A percentile compares a stretch with the other conserved stretches of the same genome.
Evolutionary conservation across 2,329 filamentous ascomycete species (phyloP).

Genomic region (Blumeriella jaapii): DNA sequence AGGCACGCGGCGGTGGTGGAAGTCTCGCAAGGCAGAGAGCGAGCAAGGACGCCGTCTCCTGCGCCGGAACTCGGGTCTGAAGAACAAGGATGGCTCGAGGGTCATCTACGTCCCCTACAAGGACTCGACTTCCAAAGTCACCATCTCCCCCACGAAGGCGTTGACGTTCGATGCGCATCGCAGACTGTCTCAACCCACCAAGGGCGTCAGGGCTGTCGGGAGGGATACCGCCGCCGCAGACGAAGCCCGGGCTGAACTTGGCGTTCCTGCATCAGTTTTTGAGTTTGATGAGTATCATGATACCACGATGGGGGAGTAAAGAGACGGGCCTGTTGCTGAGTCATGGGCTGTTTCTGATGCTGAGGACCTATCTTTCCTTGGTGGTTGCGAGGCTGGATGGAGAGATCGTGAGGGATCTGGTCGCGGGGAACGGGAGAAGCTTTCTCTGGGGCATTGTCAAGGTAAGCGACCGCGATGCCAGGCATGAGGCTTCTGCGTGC

Average conservation of each 20-base stretch:
- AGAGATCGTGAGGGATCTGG: conserved; percentile 89
- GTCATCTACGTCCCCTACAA: conserved; percentile 94
- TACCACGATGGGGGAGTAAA: conserved; percentile 90
- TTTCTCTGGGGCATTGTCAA: conserved; percentile 86
- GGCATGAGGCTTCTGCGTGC: neutral
- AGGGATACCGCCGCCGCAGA: conserved; percentile 72
- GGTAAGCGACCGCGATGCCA: conserved; percentile 30
- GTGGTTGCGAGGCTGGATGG: conserved; percentile 89
- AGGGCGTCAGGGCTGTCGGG: conserved; percentile 67
- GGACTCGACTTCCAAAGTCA: conserved; percentile 77
- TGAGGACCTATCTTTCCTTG: conserved; percentile 87
- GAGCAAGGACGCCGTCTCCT: conserved; percentile 75
- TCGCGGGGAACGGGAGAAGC: conserved; percentile 81
- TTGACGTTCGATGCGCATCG: conserved; percentile 96
- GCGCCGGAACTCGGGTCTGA: conserved; percentile 81
- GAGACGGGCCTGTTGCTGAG: conserved; percentile 84
- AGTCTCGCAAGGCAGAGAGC: conserved; percentile 59
- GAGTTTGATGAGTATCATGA: conserved; percentile 93
- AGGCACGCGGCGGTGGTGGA: conserved; percentile 70
- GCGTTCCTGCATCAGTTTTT: conserved; percentile 96
- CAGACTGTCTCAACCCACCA: conserved; percentile 79
- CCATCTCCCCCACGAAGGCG: conserved; percentile 79
- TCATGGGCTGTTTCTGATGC: conserved; percentile 79
- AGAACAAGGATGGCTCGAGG: conserved; percentile 87
- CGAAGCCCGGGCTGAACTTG: conserved; percentile 87